Percentiles rank a stretch among this genome's conserved stretches.
phyloP scores from a whole-genome alignment of 176 grass and related monocot species.

The Dactylis glomerata region DNA sequence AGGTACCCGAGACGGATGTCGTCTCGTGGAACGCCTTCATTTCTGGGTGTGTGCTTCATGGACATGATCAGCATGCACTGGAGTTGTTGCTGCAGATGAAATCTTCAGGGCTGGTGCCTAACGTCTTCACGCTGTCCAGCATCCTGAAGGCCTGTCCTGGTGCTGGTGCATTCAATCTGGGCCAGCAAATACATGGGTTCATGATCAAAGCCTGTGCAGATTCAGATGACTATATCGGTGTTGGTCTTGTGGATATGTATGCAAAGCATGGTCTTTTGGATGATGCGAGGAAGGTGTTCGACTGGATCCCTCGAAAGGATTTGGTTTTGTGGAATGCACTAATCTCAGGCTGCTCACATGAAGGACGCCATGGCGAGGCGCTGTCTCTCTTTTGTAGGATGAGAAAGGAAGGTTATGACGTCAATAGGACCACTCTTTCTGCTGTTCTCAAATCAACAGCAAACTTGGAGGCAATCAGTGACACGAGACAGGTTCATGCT shows the following conservation, averaged over 20 bases:
- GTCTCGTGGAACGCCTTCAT: conserved; percentile 90
- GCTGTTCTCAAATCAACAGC: conserved; percentile 81
- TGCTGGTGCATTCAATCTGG: conserved; percentile 49
- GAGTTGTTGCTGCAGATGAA: conserved; percentile 63
- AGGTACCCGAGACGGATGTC: conserved; percentile 44
- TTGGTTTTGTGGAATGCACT: conserved; percentile 78
- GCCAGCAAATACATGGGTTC: conserved; percentile 79
- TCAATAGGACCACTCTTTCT: conserved; percentile 68
- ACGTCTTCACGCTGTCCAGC: conserved; percentile 63
- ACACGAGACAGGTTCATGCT: conserved; percentile 61
- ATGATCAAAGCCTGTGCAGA: conserved; percentile 63
- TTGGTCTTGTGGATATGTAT: conserved; percentile 84
- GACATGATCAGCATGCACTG: conserved; percentile 54
- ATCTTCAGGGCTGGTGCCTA: conserved; percentile 54
- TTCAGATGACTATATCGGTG: conserved; percentile 58
- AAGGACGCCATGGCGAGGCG: conserved; percentile 41
- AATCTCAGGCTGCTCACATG: conserved; percentile 70
- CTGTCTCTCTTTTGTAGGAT: conserved; percentile 57
- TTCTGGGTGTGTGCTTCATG: conserved; percentile 68
- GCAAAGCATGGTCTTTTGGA: conserved; percentile 42
- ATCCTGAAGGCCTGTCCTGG: conserved; percentile 71
- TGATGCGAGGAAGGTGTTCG: conserved; percentile 60
- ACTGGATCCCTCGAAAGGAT: conserved; percentile 45
- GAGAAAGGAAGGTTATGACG: conserved; percentile 54
- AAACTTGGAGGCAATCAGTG: conserved; percentile 45